Percentiles rank a stretch among this genome's conserved stretches.
Conservation (phyloP, 345 rosid species). For the Citrus sp. region DNA sequence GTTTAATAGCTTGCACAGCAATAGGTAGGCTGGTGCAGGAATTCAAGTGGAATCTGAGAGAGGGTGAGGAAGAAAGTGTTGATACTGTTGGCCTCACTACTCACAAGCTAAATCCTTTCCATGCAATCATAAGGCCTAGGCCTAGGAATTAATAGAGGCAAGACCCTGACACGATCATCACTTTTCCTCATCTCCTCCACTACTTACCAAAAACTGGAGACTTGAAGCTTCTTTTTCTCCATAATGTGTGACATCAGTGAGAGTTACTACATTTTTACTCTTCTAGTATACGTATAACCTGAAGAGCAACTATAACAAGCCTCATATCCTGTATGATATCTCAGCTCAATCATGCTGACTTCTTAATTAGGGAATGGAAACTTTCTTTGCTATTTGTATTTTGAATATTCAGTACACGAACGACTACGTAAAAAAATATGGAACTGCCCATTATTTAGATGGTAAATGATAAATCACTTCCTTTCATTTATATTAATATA, state of each 20-base stretch:
- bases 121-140: constrained; percentile 53
- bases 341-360: too few relatives aligned
- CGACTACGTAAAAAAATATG: too few relatives aligned
- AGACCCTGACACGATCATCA: neutral
- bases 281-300: too few relatives aligned
- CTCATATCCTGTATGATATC: too few relatives aligned
- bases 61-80: constrained; percentile 62
- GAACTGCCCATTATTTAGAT: too few relatives aligned
- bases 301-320: neutral
- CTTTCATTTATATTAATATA: too few relatives aligned
- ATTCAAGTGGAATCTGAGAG: constrained; percentile 66
- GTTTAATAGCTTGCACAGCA: constrained; percentile 45
- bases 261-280: neutral
- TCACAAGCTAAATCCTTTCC: constrained; percentile 75
- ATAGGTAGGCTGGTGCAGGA: constrained; percentile 80
- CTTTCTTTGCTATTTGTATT: too few relatives aligned
- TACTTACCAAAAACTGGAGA: neutral
- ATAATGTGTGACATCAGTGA: neutral
- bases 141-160: too few relatives aligned
- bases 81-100: constrained; percentile 64
- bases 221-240: neutral
- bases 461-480: too few relatives aligned
- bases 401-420: too few relatives aligned
- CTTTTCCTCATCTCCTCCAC: neutral
- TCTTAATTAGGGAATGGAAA: too few relatives aligned